Evolutionary conservation across 192 early-diverging fungal species (phyloP).

Genomic region (Radiomyces spectabilis): DNA sequence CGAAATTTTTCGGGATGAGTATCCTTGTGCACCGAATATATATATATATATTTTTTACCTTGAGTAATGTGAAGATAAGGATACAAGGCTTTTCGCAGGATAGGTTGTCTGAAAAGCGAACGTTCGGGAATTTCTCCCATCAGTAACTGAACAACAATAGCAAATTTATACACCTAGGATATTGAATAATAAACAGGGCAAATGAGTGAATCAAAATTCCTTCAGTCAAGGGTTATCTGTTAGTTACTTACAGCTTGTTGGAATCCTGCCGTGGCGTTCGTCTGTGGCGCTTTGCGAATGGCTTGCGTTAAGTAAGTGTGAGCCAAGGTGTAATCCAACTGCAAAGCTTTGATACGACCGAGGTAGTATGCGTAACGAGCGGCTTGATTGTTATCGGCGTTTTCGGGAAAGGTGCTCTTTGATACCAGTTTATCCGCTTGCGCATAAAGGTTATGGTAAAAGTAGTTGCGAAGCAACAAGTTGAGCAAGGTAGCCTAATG

Average conservation of each 20-base stretch:
- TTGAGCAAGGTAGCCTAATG: constrained; percentile 81
- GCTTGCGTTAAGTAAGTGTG: constrained; percentile 87
- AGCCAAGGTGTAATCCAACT: constrained; percentile 93
- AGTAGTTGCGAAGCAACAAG: constrained; percentile 84
- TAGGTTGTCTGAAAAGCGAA: constrained; percentile 83
- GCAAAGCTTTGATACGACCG: constrained; percentile 95
- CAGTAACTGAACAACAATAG: constrained; percentile 94
- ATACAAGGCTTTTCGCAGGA: constrained; percentile 72
- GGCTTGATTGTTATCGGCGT: constrained; percentile 86
- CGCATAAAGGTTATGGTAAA: constrained; percentile 93
- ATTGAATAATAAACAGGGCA: background rate
- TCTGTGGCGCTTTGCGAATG: constrained; percentile 91
- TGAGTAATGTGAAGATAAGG: constrained; percentile 96
- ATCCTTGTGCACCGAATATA: too few species aligned
- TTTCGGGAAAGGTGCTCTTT: constrained; percentile 85
- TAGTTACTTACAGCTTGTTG: constrained; percentile 80
- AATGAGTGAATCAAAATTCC: constrained; percentile 7
- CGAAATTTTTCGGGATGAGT: too few species aligned
- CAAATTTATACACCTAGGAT: constrained; percentile 78
- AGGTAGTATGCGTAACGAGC: constrained; percentile 96
- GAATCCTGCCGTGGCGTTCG: constrained; percentile 83
- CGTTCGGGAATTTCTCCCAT: constrained; percentile 99
- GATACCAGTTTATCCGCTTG: constrained; percentile 95
- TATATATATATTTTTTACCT: constrained; percentile 43
- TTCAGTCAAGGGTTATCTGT: too few species aligned